Conservation (phyloP, 139 green algal genomes). For the Chlamydomonas eustigma region DNA sequence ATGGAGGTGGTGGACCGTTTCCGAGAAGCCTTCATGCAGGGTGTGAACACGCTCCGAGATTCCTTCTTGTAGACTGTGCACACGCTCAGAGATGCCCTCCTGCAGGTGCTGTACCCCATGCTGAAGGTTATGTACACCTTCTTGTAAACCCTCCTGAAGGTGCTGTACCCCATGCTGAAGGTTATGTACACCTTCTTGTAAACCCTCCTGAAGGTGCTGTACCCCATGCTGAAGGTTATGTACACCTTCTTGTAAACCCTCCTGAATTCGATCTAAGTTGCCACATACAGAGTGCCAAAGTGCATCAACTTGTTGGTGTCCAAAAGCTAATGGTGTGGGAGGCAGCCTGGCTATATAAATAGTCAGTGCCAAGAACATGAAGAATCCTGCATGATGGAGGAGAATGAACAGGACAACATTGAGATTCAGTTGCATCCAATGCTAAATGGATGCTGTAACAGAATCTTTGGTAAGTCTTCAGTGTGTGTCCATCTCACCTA, state of each 20-base stretch:
- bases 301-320: conserved; percentile 43
- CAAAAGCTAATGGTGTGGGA: conserved; percentile 46
- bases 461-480: too few relatives aligned
- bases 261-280: conserved; percentile 20
- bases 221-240: conserved; percentile 23
- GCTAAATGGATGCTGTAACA: too few relatives aligned
- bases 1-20: conserved; percentile 35
- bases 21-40: conserved; percentile 1
- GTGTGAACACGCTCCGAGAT: conserved; percentile 14
- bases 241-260: conserved; percentile 21
- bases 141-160: too few relatives aligned
- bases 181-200: too few relatives aligned
- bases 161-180: too few relatives aligned
- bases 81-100: conserved; percentile 7
- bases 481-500: conserved; percentile 45
- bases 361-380: conserved; percentile 63
- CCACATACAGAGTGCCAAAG: conserved; percentile 32
- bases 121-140: too few relatives aligned
- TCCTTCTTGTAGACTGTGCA: conserved; percentile 10
- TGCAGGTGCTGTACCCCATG: too few relatives aligned
- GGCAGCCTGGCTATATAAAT: conserved; percentile 41
- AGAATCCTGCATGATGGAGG: conserved; percentile 53
- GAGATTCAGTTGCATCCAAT: too few relatives aligned
- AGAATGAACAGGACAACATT: not conserved
- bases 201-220: not conserved